phyloP scores from a whole-genome alignment of 2,329 filamentous ascomycete species.

The Nannizziopsis arthrosporioides region DNA sequence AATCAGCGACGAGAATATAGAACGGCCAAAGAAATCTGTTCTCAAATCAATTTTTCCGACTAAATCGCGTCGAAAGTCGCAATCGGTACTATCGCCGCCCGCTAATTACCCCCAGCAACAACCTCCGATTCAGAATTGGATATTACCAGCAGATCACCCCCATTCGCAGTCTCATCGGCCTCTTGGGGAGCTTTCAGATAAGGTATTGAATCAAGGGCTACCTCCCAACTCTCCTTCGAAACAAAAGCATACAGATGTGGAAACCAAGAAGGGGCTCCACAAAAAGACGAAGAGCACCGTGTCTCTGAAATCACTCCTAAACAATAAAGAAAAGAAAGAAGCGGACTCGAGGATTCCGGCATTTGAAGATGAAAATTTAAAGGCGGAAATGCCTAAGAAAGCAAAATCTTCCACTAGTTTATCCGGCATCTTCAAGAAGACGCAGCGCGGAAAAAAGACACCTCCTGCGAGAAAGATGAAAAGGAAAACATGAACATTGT shows the following conservation, averaged over 20 bases:
- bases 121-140: constrained; percentile 24
- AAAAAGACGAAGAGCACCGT: constrained; percentile 46
- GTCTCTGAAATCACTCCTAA: constrained; percentile 40
- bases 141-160: constrained; percentile 42
- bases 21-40: constrained; percentile 33
- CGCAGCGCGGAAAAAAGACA: constrained; percentile 55
- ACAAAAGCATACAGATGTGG: constrained; percentile 31
- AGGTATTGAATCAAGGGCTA: constrained; percentile 28
- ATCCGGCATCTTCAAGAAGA: constrained; percentile 62
- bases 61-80: constrained; percentile 40
- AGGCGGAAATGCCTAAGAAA: constrained; percentile 49
- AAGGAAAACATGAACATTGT: constrained; percentile 62
- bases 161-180: constrained; percentile 29
- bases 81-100: constrained; percentile 25
- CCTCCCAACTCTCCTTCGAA: constrained; percentile 19
- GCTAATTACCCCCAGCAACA: constrained; percentile 18
- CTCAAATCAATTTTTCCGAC: constrained; percentile 44
- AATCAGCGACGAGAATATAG: constrained; percentile 29
- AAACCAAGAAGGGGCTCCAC: constrained; percentile 32
- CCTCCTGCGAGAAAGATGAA: constrained; percentile 46
- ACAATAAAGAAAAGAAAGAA: constrained; percentile 38
- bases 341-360: constrained; percentile 23
- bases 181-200: constrained; percentile 24
- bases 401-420: constrained; percentile 75
- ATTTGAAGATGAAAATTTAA: constrained; percentile 22